Evolutionary conservation across 768 basidiomycete genomes (phyloP), one percentile per base, ranked within the genome.

Genomic region (Mycena galericulata): DNA sequence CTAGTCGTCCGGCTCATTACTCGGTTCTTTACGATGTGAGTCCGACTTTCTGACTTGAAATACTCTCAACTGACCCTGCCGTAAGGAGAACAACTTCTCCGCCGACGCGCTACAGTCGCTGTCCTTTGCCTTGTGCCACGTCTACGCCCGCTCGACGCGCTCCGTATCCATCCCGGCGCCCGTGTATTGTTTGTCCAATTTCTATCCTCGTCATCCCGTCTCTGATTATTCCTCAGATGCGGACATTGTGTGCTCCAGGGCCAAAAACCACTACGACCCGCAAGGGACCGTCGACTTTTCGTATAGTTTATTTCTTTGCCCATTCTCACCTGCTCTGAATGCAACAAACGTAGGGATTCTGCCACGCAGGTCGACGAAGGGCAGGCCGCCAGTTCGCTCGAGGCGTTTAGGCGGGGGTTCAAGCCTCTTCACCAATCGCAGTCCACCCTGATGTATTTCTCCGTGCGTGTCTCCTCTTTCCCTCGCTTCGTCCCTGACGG

Each of bases 241-340:
- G 5, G 87, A 89, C 70, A 88, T 86, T 24, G 84, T 89, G 22
- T 95, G 93, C 75, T 84, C 91, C 1, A 87, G 94, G 4, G 91
- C 93, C 0, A 93, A 92, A 79, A 92, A 93, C 72, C 93, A 95
- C 72, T 94, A 92, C 71, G 87, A 90, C 63, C 92, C 93, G 1
- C 80, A 84, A 22, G 81, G 81, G n/a, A 75, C 79, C 8, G 69
- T 92, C 0, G 87, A 90, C 70, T 83, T 91, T 66, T 87, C 89
- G 0, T n/a, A n/a, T n/a, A n/a, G n/a, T n/a, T n/a, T n/a, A n/a
- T n/a, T n/a, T n/a, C n/a, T n/a, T n/a, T n/a, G n/a, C n/a, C n/a
- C n/a, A n/a, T n/a, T n/a, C n/a, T n/a, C n/a, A n/a, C n/a, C n/a
- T n/a, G n/a, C n/a, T n/a, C n/a, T n/a, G n/a, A n/a, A n/a, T n/a